Base-by-base conservation (phyloP, 2,329 filamentous ascomycete species). In the Trichoderma sp. region DNA sequence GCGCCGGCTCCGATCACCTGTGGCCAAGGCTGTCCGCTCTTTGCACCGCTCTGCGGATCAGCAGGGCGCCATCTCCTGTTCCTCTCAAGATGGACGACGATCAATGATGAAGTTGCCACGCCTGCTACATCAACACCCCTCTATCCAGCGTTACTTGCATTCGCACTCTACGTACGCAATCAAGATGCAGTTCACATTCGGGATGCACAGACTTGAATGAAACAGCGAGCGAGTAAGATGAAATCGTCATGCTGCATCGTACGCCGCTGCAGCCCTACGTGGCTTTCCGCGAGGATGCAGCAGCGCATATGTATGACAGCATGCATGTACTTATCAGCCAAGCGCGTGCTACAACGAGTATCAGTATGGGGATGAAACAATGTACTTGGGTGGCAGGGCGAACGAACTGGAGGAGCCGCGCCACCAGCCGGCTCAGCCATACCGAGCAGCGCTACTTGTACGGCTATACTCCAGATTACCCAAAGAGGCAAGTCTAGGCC, bases 361-460 rank as follows among this genome's bases (percentile, higher is more conserved):
- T 24, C 7, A 8, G 40, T 8, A 43, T 3, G 52, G 52, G 16
- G 24, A 16, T 55, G 52, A 27, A 55, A 27, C 29, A 3, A 13
- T 21, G 27, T 43, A 4, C 35, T 31, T 11, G 27, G 37, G 11
- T 43, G 29, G n/a, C 37, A 29, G 37, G 16, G n/a, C 8, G 4
- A n/a, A 31, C 29, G 61, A 40, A 56, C 37, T 7, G 61, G 49
- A 65, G 49, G 62, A 56, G 55, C 52, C 2, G 11, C 49, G 57
- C 57, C 57, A 29, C 61, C 43, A 43, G 21, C 19, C 29, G 63
- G 63, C 63, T 66, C 37, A 66, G 63, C 53, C 62, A 19, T 57
- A 33, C 53, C 53, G 52, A 33, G 37, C 27, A 3, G 33, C 55
- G 53, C 53, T 24, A 49, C 47, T 49, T 49, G 47, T 66, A 66